Percentiles rank a stretch among this genome's conserved stretches.
Conservation (phyloP, 192 early-diverging fungal species). For the Helicostylum pulchrum region DNA sequence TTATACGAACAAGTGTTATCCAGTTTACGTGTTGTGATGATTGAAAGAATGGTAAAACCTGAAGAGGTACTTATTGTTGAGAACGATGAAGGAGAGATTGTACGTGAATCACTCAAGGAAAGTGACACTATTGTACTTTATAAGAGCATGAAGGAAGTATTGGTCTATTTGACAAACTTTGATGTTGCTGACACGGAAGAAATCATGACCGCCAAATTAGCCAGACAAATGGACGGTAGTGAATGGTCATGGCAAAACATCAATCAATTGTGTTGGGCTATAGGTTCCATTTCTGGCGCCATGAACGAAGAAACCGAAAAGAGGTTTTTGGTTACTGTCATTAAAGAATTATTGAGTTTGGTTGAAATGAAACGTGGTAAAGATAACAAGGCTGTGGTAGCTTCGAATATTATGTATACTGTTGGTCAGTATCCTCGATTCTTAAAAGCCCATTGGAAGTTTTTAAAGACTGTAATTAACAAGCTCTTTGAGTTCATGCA, state of each 20-base stretch:
- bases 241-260: constrained; percentile 99
- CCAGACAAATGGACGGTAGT: constrained; percentile 84
- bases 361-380: constrained; percentile 97
- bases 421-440: constrained; percentile 99
- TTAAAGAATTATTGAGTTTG: constrained; percentile 93
- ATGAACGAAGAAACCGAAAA: constrained; percentile 98
- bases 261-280: constrained; percentile 98
- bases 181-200: constrained; percentile 90
- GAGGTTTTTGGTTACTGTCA: constrained; percentile 94
- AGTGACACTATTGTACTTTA: constrained; percentile 97
- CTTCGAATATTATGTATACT: constrained; percentile 99
- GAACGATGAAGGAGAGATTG: constrained; percentile 99
- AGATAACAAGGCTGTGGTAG: constrained; percentile 99
- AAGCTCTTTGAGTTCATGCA: constrained; percentile 99
- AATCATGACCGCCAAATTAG: constrained; percentile 94
- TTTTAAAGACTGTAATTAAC: constrained; percentile 99
- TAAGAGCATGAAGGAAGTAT: constrained; percentile 95
- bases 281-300: constrained; percentile 96
- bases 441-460: constrained; percentile 99
- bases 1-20: constrained; percentile 82
- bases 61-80: constrained; percentile 97
- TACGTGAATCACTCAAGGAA: constrained; percentile 95
- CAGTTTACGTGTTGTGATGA: constrained; percentile 90
- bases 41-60: constrained; percentile 97
- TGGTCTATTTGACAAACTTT: constrained; percentile 97